phyloP scores from a whole-genome alignment of 495 filamentous ascomycete genomes.

The Aspergillus egyptiacus region DNA sequence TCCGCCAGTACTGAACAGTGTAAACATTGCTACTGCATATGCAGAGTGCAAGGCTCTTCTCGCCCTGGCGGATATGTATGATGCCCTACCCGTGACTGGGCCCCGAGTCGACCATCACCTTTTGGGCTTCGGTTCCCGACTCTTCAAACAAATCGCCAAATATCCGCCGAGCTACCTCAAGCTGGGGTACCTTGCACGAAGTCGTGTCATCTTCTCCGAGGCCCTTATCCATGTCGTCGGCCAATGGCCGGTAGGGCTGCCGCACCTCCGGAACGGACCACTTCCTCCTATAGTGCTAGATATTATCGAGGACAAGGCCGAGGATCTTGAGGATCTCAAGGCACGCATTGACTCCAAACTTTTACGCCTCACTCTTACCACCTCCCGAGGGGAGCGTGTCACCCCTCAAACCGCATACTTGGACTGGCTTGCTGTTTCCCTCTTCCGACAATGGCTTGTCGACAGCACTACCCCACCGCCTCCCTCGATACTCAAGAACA shows the following conservation, averaged over 20 bases:
- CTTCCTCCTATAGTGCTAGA: conserved; percentile 71
- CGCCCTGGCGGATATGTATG: conserved; percentile 82
- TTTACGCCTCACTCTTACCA: conserved; percentile 73
- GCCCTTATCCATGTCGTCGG: conserved; percentile 87
- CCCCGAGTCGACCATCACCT: conserved; percentile 90
- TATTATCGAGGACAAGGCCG: conserved; percentile 83
- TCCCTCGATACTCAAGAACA: conserved; percentile 41
- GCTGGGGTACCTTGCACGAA: conserved; percentile 76
- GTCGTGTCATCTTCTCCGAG: conserved; percentile 82
- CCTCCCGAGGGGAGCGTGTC: conserved; percentile 72
- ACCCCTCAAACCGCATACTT: conserved; percentile 70
- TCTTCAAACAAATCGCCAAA: conserved; percentile 92
- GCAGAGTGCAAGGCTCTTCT: conserved; percentile 86
- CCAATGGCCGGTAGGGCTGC: conserved; percentile 75
- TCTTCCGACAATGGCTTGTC: conserved; percentile 87
- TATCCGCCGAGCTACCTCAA: conserved; percentile 89
- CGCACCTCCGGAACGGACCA: conserved; percentile 62
- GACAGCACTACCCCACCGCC: conserved; percentile 74
- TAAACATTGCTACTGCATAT: conserved; percentile 86
- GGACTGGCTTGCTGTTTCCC: conserved; percentile 77
- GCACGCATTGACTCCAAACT: conserved; percentile 66
- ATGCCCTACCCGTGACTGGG: conserved; percentile 79
- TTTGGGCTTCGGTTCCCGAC: conserved; percentile 76
- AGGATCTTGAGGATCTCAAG: conserved; percentile 70
- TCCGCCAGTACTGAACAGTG: conserved; percentile 66